Evolutionary conservation across 2,329 filamentous ascomycete species (phyloP).

Genomic region (Pseudopithomyces maydicus): DNA sequence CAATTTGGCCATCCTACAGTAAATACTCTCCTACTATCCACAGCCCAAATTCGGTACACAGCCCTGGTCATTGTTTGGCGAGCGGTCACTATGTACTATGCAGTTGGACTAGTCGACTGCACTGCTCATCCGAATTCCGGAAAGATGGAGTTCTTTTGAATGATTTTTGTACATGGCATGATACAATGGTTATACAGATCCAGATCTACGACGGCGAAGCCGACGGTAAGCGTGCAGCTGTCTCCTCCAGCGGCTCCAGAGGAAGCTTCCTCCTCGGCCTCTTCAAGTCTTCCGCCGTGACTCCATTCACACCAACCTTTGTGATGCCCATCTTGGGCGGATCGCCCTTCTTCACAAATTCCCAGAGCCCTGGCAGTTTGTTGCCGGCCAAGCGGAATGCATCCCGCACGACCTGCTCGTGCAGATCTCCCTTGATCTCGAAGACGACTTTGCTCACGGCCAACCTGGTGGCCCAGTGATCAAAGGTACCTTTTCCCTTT

Average conservation of each 20-base stretch:
- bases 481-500: slow-evolving; percentile 97
- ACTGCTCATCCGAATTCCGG: no score
- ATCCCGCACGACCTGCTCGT: slow-evolving; percentile 93
- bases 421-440: slow-evolving; percentile 86
- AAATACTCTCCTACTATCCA: no score
- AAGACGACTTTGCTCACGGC: slow-evolving; percentile 91
- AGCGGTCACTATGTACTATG: no score
- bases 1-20: neutral
- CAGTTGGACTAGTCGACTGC: no score
- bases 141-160: no score
- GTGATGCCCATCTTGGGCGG: slow-evolving; percentile 89
- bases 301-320: slow-evolving; percentile 73
- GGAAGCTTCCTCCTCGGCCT: slow-evolving; percentile 73
- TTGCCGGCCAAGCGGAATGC: slow-evolving; percentile 92
- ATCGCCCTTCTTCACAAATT: slow-evolving; percentile 93
- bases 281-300: slow-evolving; percentile 84
- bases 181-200: slow-evolving; percentile 7
- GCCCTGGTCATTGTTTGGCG: no score
- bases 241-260: slow-evolving; percentile 53
- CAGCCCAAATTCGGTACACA: no score
- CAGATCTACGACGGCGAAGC: slow-evolving; percentile 19
- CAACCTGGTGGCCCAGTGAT: slow-evolving; percentile 92
- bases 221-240: slow-evolving; percentile 72
- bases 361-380: slow-evolving; percentile 90
- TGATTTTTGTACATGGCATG: slow-evolving; percentile 3